Percentiles rank a stretch among this genome's conserved stretches.
These are phyloP conservation scores for Debaryomycetaceae sp. DNA, from an alignment of 1,139 yeast genomes.

Conservation along the genomic window DNA sequence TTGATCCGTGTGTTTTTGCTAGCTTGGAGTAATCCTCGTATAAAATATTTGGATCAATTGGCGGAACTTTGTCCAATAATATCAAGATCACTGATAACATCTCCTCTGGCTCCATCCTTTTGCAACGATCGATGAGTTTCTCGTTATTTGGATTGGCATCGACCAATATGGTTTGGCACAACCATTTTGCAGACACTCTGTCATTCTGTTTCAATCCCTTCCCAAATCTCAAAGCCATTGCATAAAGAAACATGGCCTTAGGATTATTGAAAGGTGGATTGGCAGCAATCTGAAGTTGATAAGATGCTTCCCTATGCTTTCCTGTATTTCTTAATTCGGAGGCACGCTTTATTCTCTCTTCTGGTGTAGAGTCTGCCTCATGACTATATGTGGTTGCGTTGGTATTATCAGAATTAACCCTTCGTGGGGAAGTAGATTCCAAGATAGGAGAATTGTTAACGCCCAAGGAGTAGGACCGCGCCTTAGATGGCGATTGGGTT, in stretches of 20 bases:
- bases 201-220: conserved; percentile 67
- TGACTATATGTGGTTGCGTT: neutral
- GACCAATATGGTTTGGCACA: conserved; percentile 39
- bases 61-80: conserved; percentile 19
- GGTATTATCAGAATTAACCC: conserved; percentile 4
- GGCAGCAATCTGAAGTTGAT: conserved; percentile 63
- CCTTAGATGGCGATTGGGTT: conserved; percentile 1
- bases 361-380: conserved; percentile 25
- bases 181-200: conserved; percentile 57
- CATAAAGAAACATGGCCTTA: conserved; percentile 67
- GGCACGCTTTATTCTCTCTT: conserved; percentile 50
- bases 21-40: conserved; percentile 24
- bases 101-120: conserved; percentile 28
- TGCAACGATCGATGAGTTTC: conserved; percentile 20
- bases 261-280: conserved; percentile 54
- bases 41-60: conserved; percentile 28
- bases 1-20: conserved; percentile 23
- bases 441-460: conserved; percentile 3
- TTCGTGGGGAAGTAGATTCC: conserved; percentile 3
- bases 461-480: conserved; percentile 2
- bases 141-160: conserved; percentile 4
- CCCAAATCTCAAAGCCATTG: conserved; percentile 65
- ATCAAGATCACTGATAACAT: conserved; percentile 25
- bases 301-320: conserved; percentile 64
- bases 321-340: conserved; percentile 54